Evolutionary conservation across 495 filamentous ascomycete genomes (phyloP).

Genomic region (Aspergillus saccharolyticus): DNA sequence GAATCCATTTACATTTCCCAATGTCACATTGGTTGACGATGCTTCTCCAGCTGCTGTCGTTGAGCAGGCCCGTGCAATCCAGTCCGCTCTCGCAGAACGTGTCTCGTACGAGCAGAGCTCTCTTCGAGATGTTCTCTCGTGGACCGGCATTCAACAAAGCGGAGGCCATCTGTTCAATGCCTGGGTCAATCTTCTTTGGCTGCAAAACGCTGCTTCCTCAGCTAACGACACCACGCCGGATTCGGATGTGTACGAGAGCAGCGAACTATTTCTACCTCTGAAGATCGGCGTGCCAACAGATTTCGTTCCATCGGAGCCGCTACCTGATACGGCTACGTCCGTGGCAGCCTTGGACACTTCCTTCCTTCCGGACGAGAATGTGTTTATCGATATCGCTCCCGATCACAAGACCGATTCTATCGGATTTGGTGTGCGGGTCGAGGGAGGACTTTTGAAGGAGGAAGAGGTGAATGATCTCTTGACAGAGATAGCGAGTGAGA

Average conservation of each 20-base stretch:
- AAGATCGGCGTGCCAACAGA: conserved; percentile 25
- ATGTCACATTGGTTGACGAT: background rate
- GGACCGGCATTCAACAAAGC: conserved; percentile 7
- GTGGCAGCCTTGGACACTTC: conserved; percentile 23
- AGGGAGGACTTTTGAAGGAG: conserved; percentile 20
- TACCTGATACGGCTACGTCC: conserved; percentile 10
- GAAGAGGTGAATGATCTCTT: conserved; percentile 21
- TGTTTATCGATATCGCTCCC: conserved; percentile 29
- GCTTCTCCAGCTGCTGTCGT: background rate
- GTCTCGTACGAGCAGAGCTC: conserved; percentile 31
- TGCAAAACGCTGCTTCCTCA: conserved; percentile 17
- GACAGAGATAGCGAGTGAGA: conserved; percentile 16
- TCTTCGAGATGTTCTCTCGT: conserved; percentile 21
- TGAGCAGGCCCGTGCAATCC: conserved; percentile 17
- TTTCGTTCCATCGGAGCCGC: conserved; percentile 17
- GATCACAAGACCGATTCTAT: conserved; percentile 22
- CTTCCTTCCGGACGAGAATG: conserved; percentile 21
- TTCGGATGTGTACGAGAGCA: background rate
- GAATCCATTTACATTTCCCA: conserved; percentile 19
- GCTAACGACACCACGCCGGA: conserved; percentile 6
- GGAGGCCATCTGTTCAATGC: conserved; percentile 27
- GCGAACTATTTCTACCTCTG: conserved; percentile 17
- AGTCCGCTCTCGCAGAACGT: conserved; percentile 24
- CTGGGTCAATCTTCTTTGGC: conserved; percentile 34
- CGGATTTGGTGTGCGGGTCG: conserved; percentile 27